Percentiles rank a stretch among this genome's conserved stretches.
Conservation (phyloP, 257 asterid species). For the Anisodus tanguticus region DNA sequence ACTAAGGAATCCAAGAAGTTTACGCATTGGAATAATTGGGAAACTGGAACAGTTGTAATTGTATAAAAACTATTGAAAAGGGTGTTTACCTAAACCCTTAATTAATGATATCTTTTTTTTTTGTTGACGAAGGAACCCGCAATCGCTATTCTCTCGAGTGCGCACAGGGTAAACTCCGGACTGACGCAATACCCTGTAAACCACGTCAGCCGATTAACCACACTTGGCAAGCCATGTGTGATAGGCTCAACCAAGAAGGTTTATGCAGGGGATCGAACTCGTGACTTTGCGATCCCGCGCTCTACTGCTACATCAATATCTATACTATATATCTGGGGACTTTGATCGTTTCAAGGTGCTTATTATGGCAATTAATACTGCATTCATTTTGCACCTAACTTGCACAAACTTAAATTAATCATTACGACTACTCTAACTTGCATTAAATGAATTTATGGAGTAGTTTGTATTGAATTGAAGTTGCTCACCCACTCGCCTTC, state of each 20-base stretch:
- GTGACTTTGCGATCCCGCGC: too few relatives aligned
- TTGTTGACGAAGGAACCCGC: too few relatives aligned
- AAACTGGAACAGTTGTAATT: not conserved
- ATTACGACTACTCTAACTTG: constrained; percentile 31
- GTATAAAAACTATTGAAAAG: constrained; percentile 38
- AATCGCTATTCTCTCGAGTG: too few relatives aligned
- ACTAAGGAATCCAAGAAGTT: not conserved
- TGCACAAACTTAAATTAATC: constrained; percentile 24
- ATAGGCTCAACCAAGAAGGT: too few relatives aligned
- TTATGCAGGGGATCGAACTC: too few relatives aligned
- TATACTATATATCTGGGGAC: not conserved
- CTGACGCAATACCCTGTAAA: too few relatives aligned
- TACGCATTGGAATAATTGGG: constrained; percentile 22
- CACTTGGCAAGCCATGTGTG: too few relatives aligned
- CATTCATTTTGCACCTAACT: constrained; percentile 62
- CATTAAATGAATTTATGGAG: constrained; percentile 26
- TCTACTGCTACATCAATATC: too few relatives aligned
- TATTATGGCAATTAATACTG: constrained; percentile 52
- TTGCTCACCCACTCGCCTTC: constrained; percentile 20
- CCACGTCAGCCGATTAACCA: too few relatives aligned
- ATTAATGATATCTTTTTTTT: too few relatives aligned
- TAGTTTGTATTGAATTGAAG: constrained; percentile 10
- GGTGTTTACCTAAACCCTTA: constrained; percentile 15
- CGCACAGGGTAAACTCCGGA: too few relatives aligned
- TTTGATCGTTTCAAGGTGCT: constrained; percentile 36